A percentile compares a stretch with the other conserved stretches of the same genome.
These are phyloP conservation scores for Mrakiaceae sp. DNA, from an alignment of 1,284 basidiomycete genomes.

Conservation along the genomic window DNA sequence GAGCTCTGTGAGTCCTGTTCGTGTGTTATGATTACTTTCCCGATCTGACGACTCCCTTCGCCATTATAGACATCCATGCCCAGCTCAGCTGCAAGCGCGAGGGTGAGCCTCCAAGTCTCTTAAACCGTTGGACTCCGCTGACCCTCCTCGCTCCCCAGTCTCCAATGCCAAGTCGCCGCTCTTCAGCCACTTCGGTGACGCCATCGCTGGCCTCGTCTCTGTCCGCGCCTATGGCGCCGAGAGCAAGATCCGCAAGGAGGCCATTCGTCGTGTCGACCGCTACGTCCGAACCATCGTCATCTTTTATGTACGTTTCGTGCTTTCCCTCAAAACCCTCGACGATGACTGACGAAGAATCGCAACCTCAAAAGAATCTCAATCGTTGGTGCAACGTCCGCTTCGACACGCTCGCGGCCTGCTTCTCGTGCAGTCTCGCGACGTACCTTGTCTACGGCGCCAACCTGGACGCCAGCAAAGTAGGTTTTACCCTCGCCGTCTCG, in stretches of 20 bases:
- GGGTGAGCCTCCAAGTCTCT: not conserved
- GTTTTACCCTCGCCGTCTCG: slow-evolving; percentile 35
- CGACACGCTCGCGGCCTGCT: slow-evolving; percentile 34
- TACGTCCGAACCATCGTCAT: slow-evolving; percentile 23
- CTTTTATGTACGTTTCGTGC: slow-evolving; percentile 24
- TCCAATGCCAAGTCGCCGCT: slow-evolving; percentile 32
- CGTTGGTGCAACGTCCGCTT: slow-evolving; percentile 28
- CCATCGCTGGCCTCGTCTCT: slow-evolving; percentile 14
- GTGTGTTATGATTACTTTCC: not conserved
- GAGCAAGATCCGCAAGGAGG: slow-evolving; percentile 27
- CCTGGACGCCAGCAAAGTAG: slow-evolving; percentile 30
- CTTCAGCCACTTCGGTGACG: slow-evolving; percentile 32
- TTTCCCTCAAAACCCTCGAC: not conserved
- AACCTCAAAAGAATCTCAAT: slow-evolving; percentile 32
- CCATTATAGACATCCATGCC: slow-evolving; percentile 43
- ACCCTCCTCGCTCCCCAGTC: not conserved
- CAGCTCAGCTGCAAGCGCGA: slow-evolving; percentile 55
- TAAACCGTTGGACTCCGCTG: not conserved
- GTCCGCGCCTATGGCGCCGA: slow-evolving; percentile 16
- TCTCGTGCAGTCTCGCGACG: slow-evolving; percentile 27
- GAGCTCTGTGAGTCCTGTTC: slow-evolving; percentile 27
- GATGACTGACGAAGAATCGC: slow-evolving; percentile 18
- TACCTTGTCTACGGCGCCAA: slow-evolving; percentile 31
- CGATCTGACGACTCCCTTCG: not conserved
- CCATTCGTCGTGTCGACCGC: slow-evolving; percentile 31